Percentiles rank a stretch among this genome's conserved stretches.
These are phyloP conservation scores for Metschnikowia drakensbergensis DNA, from an alignment of 805 yeast species.

Conservation along the genomic window DNA sequence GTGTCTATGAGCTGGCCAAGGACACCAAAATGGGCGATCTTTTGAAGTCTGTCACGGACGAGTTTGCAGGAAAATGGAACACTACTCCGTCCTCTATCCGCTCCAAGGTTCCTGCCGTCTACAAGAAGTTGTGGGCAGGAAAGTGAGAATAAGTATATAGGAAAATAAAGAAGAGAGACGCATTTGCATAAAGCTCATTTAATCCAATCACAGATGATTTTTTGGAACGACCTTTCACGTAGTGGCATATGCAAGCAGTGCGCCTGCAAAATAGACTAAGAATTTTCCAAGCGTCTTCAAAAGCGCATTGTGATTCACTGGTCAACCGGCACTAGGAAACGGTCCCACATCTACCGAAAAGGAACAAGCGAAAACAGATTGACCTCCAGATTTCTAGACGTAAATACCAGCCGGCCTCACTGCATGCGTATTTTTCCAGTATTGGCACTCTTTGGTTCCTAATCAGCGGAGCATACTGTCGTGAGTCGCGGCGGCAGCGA, in stretches of 20 bases:
- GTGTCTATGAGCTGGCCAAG: constrained; percentile 3
- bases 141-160: constrained; percentile 5
- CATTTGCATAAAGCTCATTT: too few relatives aligned
- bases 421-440: too few relatives aligned
- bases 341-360: not conserved
- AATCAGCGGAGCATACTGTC: not conserved
- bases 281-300: too few relatives aligned
- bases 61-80: constrained; percentile 19
- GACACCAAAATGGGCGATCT: constrained; percentile 9
- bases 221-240: not conserved
- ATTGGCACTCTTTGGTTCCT: too few relatives aligned
- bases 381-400: too few relatives aligned
- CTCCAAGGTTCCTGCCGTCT: constrained; percentile 18
- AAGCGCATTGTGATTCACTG: too few relatives aligned
- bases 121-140: constrained; percentile 16
- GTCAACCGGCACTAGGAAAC: not conserved
- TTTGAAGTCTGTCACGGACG: constrained; percentile 15
- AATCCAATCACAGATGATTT: too few relatives aligned
- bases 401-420: too few relatives aligned
- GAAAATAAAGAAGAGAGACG: not conserved
- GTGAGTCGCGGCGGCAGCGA: not conserved
- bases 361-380: too few relatives aligned
- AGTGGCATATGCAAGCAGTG: not conserved
- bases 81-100: constrained; percentile 19
- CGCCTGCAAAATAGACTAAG: not conserved